Evolutionary conservation across 2,329 filamentous ascomycete genomes (phyloP).

Genomic region (Scedosporium aurantiacum): DNA sequence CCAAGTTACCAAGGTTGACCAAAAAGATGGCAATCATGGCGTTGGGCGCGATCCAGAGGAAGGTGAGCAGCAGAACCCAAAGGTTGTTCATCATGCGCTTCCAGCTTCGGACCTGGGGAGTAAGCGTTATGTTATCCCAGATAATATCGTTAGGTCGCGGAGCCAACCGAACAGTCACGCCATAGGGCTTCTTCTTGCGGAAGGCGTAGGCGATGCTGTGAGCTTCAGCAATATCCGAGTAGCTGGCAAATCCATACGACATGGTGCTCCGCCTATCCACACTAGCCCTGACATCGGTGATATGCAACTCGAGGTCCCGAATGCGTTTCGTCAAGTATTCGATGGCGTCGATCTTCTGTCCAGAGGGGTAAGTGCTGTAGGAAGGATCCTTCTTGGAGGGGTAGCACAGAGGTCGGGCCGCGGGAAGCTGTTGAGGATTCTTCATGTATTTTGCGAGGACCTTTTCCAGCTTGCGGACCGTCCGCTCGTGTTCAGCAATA

Average conservation of each 20-base stretch:
- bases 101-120: conserved; percentile 55
- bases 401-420: conserved; percentile 65
- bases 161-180: conserved; percentile 66
- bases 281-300: conserved; percentile 69
- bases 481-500: conserved; percentile 71
- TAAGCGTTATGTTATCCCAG: conserved; percentile 83
- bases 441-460: conserved; percentile 84
- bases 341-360: conserved; percentile 82
- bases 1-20: conserved; percentile 73
- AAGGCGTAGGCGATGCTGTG: conserved; percentile 77
- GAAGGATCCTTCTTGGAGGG: conserved; percentile 71
- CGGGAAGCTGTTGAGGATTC: conserved; percentile 69
- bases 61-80: conserved; percentile 70
- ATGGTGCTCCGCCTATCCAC: conserved; percentile 83
- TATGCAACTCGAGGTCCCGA: conserved; percentile 66
- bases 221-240: conserved; percentile 75
- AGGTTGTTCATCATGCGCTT: conserved; percentile 69
- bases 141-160: conserved; percentile 86
- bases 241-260: conserved; percentile 90
- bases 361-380: conserved; percentile 50
- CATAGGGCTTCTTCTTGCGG: conserved; percentile 69
- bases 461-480: conserved; percentile 71
- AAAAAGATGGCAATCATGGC: conserved; percentile 90
- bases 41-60: conserved; percentile 86
- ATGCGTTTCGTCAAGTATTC: conserved; percentile 85